Evolutionary conservation across 306 rosid genomes (phyloP).

Genomic region (Leucaena leucocephala): DNA sequence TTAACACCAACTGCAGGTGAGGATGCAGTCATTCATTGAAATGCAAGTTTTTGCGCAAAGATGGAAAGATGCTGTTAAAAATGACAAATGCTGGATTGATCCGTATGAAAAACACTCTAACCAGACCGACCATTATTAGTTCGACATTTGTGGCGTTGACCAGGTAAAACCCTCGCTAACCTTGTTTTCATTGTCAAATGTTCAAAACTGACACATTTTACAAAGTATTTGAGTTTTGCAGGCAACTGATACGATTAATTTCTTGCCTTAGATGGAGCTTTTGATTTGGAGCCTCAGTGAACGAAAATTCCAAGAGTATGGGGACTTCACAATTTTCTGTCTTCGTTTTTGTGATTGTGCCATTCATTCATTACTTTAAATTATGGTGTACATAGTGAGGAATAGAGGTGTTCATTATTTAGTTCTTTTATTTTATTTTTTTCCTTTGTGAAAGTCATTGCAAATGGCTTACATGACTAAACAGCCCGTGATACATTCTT

Average conservation of each 20-base stretch:
- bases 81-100: conserved; percentile 58
- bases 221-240: background rate
- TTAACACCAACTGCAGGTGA: conserved; percentile 40
- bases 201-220: conserved; percentile 22
- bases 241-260: background rate
- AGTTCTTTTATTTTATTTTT: background rate
- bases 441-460: background rate
- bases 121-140: conserved; percentile 38
- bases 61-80: conserved; percentile 55
- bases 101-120: conserved; percentile 49
- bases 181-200: conserved; percentile 27
- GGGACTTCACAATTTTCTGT: conserved; percentile 9
- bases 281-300: background rate
- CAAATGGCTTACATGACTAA: conserved; percentile 28
- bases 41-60: conserved; percentile 49
- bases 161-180: conserved; percentile 2
- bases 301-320: conserved; percentile 3
- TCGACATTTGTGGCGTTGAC: conserved; percentile 1
- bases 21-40: conserved; percentile 58
- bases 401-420: conserved; percentile 23
- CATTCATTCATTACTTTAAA: conserved; percentile 29
- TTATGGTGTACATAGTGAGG: conserved; percentile 38
- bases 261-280: background rate
- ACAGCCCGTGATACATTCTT: background rate
- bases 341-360: conserved; percentile 13